Evolutionary conservation across 2,329 filamentous ascomycete genomes (phyloP).

Genomic region (Mycocentrospora acerina): DNA sequence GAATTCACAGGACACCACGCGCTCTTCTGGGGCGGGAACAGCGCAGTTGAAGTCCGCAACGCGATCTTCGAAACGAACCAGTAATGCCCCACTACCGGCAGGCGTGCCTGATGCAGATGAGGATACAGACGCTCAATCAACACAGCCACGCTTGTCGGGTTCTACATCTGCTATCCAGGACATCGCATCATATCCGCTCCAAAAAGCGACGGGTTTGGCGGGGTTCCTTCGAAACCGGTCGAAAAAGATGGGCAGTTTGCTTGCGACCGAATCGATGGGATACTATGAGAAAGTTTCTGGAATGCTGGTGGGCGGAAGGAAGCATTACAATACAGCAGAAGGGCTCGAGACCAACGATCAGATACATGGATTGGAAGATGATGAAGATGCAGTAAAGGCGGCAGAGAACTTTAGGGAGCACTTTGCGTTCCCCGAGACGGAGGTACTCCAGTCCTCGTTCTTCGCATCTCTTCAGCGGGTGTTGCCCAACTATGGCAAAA

Average conservation of each 20-base stretch:
- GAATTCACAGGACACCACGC: conserved; percentile 43
- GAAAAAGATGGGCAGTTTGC: conserved; percentile 75
- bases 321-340: conserved; percentile 80
- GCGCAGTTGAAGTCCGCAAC: conserved; percentile 10
- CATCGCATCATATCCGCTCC: conserved; percentile 73
- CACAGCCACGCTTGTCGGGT: conserved; percentile 36
- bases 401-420: conserved; percentile 78
- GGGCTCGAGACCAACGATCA: conserved; percentile 65
- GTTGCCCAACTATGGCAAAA: conserved; percentile 90
- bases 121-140: conserved; percentile 28
- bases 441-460: conserved; percentile 84
- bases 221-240: conserved; percentile 79
- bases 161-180: conserved; percentile 59
- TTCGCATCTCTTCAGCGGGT: conserved; percentile 91
- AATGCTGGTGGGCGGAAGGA: conserved; percentile 91
- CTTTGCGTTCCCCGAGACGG: conserved; percentile 82
- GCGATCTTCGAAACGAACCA: conserved; percentile 11
- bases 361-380: conserved; percentile 57
- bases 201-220: conserved; percentile 79
- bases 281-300: conserved; percentile 96
- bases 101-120: conserved; percentile 25
- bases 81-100: conserved; percentile 11
- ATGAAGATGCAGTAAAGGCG: conserved; percentile 55
- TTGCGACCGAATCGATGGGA: conserved; percentile 90
- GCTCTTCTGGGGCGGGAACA: conserved; percentile 30